Percentiles rank a stretch among this genome's conserved stretches.
These are phyloP conservation scores for Hymenoscyphus occultus DNA, from an alignment of 2,329 filamentous ascomycete species.

Conservation along the genomic window DNA sequence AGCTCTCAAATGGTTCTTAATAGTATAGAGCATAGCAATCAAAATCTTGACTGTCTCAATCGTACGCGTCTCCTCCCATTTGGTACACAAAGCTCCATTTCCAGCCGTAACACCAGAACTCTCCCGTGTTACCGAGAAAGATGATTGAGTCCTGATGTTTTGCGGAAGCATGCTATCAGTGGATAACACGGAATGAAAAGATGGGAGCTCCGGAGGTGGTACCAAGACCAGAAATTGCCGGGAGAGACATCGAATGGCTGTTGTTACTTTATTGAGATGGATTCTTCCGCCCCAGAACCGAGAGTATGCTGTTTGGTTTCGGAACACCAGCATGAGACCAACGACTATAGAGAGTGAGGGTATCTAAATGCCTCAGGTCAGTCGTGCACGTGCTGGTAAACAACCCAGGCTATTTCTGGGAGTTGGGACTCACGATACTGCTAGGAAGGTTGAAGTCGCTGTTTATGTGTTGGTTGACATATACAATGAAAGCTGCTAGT, in stretches of 20 bases:
- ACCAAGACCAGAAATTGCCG: slow-evolving; percentile 47
- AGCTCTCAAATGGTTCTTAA: slow-evolving; percentile 62
- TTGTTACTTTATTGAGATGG: slow-evolving; percentile 54
- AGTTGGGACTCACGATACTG: slow-evolving; percentile 47
- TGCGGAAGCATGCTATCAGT: slow-evolving; percentile 25
- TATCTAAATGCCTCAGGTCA: slow-evolving; percentile 40
- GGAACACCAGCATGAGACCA: slow-evolving; percentile 65
- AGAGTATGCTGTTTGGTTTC: slow-evolving; percentile 51
- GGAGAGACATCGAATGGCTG: slow-evolving; percentile 57
- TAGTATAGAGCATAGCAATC: slow-evolving; percentile 59
- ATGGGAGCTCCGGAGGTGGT: slow-evolving; percentile 33
- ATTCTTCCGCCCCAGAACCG: slow-evolving; percentile 56
- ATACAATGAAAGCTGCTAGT: slow-evolving; percentile 58
- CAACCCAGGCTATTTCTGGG: background rate
- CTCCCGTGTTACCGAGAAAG: background rate
- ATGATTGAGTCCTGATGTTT: slow-evolving; percentile 10
- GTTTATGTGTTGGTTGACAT: slow-evolving; percentile 51
- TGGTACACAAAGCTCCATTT: slow-evolving; percentile 17
- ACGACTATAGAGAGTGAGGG: slow-evolving; percentile 64
- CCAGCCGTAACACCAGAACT: slow-evolving; percentile 12
- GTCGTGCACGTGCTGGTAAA: slow-evolving; percentile 10
- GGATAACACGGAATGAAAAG: slow-evolving; percentile 24
- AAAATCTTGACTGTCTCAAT: slow-evolving; percentile 57
- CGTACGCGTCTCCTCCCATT: slow-evolving; percentile 43
- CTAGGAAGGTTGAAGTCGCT: slow-evolving; percentile 53